Evolutionary conservation across 768 basidiomycete genomes (phyloP), one percentile per base, ranked within the genome.

Genomic region (Suillus bovinus): DNA sequence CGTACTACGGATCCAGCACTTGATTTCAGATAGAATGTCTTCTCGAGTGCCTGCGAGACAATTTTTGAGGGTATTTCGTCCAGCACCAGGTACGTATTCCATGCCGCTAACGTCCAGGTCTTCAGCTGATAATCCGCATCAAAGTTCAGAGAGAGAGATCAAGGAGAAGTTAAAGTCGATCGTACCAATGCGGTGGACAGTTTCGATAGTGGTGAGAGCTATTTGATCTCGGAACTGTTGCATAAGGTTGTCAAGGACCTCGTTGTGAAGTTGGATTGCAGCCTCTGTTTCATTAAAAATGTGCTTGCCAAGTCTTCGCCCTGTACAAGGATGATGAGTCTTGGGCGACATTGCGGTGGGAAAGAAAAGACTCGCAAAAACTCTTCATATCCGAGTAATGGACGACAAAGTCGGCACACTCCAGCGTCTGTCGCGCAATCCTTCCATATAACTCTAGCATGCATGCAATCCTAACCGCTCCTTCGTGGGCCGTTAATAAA

Each of bases 11-110:
- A 62, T 41, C 70, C 70, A 71, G 17, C 42, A 33, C 5, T 47
- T 55, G 27, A 71, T 69, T 4, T 66, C 59, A 9, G 64, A 49
- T 16, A 71, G 29, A 22, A 70, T 16, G 24, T 27, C 46, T 27
- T 47, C 46, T 24, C 46, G 24, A 27, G 42, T 44, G 10, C 42
- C 42, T 11, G 42, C n/a, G 42, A 44, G n/a, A n/a, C n/a, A 44
- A 44, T 16, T 17, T 5, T 20, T 52, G 16, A 29, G n/a, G 2
- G 29, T 31, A 13, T 52, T 20, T 4, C 31, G 5, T 5, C 29
- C 16, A 8, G 29, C 29, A 31, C 50, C 50, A 31, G 10, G 27
- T 8, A 24, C 10, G 3, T 20, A 33, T 8, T 20, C 50, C 29
- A 52, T 20, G 50, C 29, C 50, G 5, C 10, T 31, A 17, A 52